Evolutionary conservation across 2,329 filamentous ascomycete genomes (phyloP), one percentile per base, ranked within the genome.

Genomic region (Zymoseptoria pseudotritici): DNA sequence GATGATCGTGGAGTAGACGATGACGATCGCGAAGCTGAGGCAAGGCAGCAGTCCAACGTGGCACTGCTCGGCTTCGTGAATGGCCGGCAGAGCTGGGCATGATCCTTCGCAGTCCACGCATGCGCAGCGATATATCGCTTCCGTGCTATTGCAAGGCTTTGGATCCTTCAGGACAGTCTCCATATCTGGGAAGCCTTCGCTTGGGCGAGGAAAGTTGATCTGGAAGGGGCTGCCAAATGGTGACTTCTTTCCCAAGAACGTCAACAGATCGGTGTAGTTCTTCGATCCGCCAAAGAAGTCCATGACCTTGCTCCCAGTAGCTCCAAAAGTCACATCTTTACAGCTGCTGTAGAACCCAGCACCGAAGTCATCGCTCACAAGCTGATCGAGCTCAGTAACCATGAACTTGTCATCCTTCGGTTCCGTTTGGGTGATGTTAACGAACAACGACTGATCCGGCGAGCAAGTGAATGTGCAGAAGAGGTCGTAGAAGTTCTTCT

Each of bases 401-500:
- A 91, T 75, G 59, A 78, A 77, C 52, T 86, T 86, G 75, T 82
- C 72, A 64, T 78, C 74, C 75, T 81, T 90, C 21, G 82, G 75
- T 63, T 84, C 82, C 0, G 87, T 88, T 57, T 86, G 77, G 10
- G 94, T 97, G 51, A 99, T 86, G 70, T 99, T 99, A 73, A 99
- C 81, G 71, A 99, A 99, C 0, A 96, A 80, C 0, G 91, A 97
- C 74, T 99, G 94, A 70, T 99, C 89, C 5, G 95, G 93, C 4
- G 94, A 99, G 78, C 95, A 99, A 2, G 92, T 97, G 72, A 99
- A 97, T 4, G 91, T 95, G 78, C 94, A 99, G 75, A 99, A 99
- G 52, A 95, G 81, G 78, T 99, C 96, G 80, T 90, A 97, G 80
- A 99, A 99, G 79, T 99, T 99, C 69, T 92, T 88, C 76, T 94